Percentiles rank a stretch among this genome's conserved stretches.
Evolutionary conservation across 257 asterid genomes (phyloP).

Genomic region (Scutellaria galericulata): DNA sequence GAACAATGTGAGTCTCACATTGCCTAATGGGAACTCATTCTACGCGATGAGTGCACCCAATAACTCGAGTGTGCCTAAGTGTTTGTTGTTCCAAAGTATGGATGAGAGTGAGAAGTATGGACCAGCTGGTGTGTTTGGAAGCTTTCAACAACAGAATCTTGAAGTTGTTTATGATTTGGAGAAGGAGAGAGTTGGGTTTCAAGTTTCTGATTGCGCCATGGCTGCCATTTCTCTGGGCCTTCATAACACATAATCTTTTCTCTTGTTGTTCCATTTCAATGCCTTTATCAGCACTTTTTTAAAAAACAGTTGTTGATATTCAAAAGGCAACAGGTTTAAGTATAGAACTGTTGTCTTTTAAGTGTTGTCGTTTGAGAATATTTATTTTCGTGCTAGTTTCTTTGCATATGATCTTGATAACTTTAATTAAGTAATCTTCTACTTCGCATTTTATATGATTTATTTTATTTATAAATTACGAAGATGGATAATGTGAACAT

Average conservation of each 20-base stretch:
- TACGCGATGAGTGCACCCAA: slow-evolving; percentile 69
- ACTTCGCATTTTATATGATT: no score
- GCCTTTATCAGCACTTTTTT: background rate
- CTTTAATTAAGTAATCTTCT: no score
- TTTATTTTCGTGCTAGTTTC: no score
- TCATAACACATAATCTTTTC: slow-evolving; percentile 31
- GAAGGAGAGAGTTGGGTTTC: slow-evolving; percentile 72
- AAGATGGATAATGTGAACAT: no score
- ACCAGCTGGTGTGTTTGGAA: slow-evolving; percentile 79
- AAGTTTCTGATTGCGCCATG: slow-evolving; percentile 59
- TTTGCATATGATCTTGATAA: no score
- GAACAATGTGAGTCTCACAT: slow-evolving; percentile 53
- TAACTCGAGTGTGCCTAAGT: slow-evolving; percentile 61
- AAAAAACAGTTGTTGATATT: no score
- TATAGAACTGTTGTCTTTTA: no score
- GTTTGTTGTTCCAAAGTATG: slow-evolving; percentile 66
- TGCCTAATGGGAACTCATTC: slow-evolving; percentile 61
- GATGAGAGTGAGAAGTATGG: slow-evolving; percentile 49
- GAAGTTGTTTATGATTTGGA: slow-evolving; percentile 81
- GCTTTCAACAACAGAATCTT: slow-evolving; percentile 74
- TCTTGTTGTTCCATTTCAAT: background rate
- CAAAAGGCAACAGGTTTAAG: no score
- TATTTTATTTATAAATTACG: no score
- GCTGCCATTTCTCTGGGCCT: slow-evolving; percentile 54
- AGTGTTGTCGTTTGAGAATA: no score